Conservation (phyloP, 768 basidiomycete species). For the Podaxis pistillaris region DNA sequence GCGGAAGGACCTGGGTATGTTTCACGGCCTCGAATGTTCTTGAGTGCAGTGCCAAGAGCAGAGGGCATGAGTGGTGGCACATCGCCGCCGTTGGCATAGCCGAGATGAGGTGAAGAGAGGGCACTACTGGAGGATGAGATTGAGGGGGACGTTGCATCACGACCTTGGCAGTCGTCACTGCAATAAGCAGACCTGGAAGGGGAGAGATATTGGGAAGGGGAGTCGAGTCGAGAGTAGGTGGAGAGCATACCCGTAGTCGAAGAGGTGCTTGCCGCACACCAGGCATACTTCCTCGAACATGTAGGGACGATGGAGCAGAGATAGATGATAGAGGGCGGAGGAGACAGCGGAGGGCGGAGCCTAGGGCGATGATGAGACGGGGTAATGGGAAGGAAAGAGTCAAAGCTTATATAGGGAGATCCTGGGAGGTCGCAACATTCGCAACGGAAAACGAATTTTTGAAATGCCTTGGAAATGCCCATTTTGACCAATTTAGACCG, state of each 20-base stretch:
- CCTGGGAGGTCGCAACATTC: slow-evolving; percentile 39
- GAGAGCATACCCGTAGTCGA: slow-evolving; percentile 56
- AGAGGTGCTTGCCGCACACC: slow-evolving; percentile 64
- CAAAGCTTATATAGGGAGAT: slow-evolving; percentile 35
- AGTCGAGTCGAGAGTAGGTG: slow-evolving; percentile 16
- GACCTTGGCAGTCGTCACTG: slow-evolving; percentile 62
- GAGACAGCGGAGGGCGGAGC: slow-evolving; percentile 1
- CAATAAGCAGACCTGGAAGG: slow-evolving; percentile 61
- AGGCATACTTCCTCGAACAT: slow-evolving; percentile 86
- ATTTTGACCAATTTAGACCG: slow-evolving; percentile 8
- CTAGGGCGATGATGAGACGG: slow-evolving; percentile 16
- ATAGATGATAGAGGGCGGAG: slow-evolving; percentile 13
- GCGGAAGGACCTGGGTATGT: slow-evolving; percentile 60
- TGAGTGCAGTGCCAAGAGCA: slow-evolving; percentile 57
- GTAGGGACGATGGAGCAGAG: slow-evolving; percentile 5
- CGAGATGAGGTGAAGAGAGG: slow-evolving; percentile 64
- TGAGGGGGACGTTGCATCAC: slow-evolving; percentile 65
- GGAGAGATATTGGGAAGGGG: slow-evolving; percentile 12
- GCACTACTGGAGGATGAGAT: slow-evolving; percentile 67
- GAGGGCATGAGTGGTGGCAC: slow-evolving; percentile 68
- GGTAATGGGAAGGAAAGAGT: slow-evolving; percentile 19
- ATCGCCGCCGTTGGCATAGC: slow-evolving; percentile 52
- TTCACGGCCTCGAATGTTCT: slow-evolving; percentile 40
- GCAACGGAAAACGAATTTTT: slow-evolving; percentile 29
- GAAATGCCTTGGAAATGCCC: slow-evolving; percentile 25